Evolutionary conservation across 306 rosid species (phyloP), one percentile per base, ranked within the genome.

Genomic region (Rosa rugosa): DNA sequence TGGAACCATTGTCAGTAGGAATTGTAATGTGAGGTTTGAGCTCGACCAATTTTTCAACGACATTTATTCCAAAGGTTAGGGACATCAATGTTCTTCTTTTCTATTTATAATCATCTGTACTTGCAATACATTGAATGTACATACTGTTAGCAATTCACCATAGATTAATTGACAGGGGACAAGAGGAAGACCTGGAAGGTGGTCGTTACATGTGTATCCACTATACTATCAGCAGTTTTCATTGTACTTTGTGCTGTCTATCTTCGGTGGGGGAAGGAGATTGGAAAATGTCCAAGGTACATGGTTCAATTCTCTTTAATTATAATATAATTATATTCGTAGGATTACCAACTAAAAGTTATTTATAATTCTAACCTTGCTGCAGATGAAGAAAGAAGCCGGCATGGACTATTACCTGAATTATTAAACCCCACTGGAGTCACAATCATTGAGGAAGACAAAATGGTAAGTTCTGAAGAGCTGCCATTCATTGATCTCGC

Each of bases 1-100:
- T 0, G 93, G 91, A 69, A 76, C 51, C 41, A 66, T 89, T 25
- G 73, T 87, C 13, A 79, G 84, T 46, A 66, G 80, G 41, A 80
- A 70, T 77, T 90, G 95, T 78, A 84, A 80, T 50, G 57, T 84
- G 40, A 88, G 91, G 80, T 90, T 86, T 59, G 77, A 82, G 20
- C 11, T 69, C 13, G 27, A 75, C 57, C 69, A 9, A 10, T 88
- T 90, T 83, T 87, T 85, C 76, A n/a, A n/a, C n/a, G n/a, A n/a
- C n/a, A n/a, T n/a, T n/a, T n/a, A n/a, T n/a, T n/a, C n/a, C n/a
- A 82, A 27, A 81, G 84, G 88, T 85, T 23, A 68, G 51, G 14
- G 41, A 50, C 12, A n/a, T n/a, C n/a, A n/a, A n/a, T n/a, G n/a
- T n/a, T n/a, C n/a, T n/a, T n/a, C n/a, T n/a, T n/a, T 8, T 45